Evolutionary conservation across 345 rosid genomes (phyloP), one percentile per base, ranked within the genome.

Genomic region (Camelina hispida): DNA sequence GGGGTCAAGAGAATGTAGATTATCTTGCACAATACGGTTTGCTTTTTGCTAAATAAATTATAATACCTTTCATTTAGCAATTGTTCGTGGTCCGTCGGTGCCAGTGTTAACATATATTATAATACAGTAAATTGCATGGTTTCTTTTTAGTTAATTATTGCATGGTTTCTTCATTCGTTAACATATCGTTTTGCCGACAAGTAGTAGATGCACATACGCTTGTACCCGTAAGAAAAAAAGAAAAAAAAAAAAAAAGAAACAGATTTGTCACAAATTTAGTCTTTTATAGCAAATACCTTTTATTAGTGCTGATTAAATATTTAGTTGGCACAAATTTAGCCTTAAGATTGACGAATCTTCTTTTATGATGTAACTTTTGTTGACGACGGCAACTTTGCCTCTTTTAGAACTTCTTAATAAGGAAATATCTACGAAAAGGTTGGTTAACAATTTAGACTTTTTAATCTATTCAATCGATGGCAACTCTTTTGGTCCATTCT

Each of bases 1-100:
- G n/a, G n/a, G 14, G 12, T 40, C 44, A 61, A 69, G 4, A 42
- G 69, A 69, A 69, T 62, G 70, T 62, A 20, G 16, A 62, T 69
- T 76, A 61, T 53, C 70, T 76, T 76, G 70, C 70, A 68, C 28
- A 30, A 15, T 34, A 75, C 69, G 63, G 57, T 62, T 46, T 69
- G 9, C 69, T 69, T 61, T 75, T 53, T 43, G 64, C 16, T 43
- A 35, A 42, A 52, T 60, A 40, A 30, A 22, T 61, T 40, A 67
- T 28, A 40, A 61, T 42, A 20, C 42, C 64, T 1, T 60, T 53
- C 5, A 18, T 22, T n/a, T 61, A 75, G 69, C 69, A 61, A 4
- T 42, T 42, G 47, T 52, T 61, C 61, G 8, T 61, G 64, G 40
- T 51, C 79, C 74, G 74, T 68, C 63, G 74, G 73, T 50, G 68